These are phyloP conservation scores for Cymbidium sinense DNA, from an alignment of 106 monocot species.

Conservation along the genomic window DNA sequence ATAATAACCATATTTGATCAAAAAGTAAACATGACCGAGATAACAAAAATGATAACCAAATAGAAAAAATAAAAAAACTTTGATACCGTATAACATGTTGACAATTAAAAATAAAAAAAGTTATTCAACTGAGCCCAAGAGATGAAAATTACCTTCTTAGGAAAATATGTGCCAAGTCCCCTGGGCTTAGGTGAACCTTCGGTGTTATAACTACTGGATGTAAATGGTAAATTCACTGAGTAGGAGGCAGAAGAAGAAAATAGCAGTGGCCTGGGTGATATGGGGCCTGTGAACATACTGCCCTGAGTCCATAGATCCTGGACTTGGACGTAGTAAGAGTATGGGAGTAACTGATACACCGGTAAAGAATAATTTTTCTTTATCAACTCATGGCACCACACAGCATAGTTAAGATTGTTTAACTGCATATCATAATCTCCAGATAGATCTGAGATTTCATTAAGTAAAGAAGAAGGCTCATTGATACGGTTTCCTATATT, in stretches of 20 bases:
- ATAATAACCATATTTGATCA: not conserved
- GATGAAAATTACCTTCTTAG: conserved; percentile 47
- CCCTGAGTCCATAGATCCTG: conserved; percentile 22
- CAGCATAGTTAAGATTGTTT: conserved; percentile 45
- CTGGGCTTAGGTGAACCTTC: conserved; percentile 44
- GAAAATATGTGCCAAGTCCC: conserved; percentile 74
- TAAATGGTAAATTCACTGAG: conserved; percentile 15
- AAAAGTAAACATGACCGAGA: not conserved
- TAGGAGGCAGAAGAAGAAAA: conserved; percentile 28
- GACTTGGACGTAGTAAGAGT: conserved; percentile 19
- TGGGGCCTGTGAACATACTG: conserved; percentile 20
- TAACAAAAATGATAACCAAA: no score
- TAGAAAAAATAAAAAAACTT: no score
- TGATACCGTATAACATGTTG: no score
- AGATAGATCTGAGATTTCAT: conserved; percentile 30
- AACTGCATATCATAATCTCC: conserved; percentile 33
- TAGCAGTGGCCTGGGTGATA: conserved; percentile 17
- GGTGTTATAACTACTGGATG: conserved; percentile 18
- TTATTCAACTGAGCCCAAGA: not conserved
- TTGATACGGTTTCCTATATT: not conserved
- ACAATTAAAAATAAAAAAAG: no score
- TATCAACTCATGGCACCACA: conserved; percentile 23
- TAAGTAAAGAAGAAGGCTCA: conserved; percentile 1
- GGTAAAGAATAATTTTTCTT: not conserved
- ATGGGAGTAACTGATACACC: conserved; percentile 14